These are phyloP conservation scores for Pyrenochaeta sp. DNA, from an alignment of 2,329 filamentous ascomycete species.

Conservation along the genomic window DNA sequence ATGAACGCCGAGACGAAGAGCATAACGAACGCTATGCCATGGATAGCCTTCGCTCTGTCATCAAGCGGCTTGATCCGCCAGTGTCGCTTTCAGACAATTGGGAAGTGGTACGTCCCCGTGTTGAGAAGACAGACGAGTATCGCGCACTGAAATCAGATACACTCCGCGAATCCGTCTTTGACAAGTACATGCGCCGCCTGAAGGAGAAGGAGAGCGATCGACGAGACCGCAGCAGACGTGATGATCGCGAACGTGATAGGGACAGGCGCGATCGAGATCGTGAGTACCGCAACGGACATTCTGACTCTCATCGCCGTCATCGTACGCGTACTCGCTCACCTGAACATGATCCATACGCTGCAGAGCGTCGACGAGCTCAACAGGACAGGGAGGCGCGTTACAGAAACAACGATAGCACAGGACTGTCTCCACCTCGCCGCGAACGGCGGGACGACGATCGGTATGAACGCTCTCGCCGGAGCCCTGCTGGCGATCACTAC, in stretches of 20 bases:
- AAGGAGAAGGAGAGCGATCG: constrained; percentile 83
- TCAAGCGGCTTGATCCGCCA: constrained; percentile 91
- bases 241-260: constrained; percentile 55
- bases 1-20: constrained; percentile 82
- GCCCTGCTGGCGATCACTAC: constrained; percentile 70
- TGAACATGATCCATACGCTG: constrained; percentile 94
- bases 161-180: constrained; percentile 81
- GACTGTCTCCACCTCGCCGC: constrained; percentile 61
- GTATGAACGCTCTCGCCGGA: constrained; percentile 63
- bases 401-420: constrained; percentile 78
- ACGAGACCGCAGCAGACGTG: constrained; percentile 51
- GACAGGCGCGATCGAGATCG: constrained; percentile 52
- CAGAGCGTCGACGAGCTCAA: constrained; percentile 90
- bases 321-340: constrained; percentile 81
- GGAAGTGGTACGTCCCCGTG: constrained; percentile 82
- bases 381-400: constrained; percentile 95
- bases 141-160: constrained; percentile 84
- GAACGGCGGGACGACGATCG: constrained; percentile 51
- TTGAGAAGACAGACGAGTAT: constrained; percentile 86
- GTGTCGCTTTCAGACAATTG: constrained; percentile 81
- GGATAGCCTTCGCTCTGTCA: constrained; percentile 82
- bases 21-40: constrained; percentile 84
- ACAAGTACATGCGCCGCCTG: constrained; percentile 89
- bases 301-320: constrained; percentile 51
- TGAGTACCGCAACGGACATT: constrained; percentile 52